Evolutionary conservation across 2,329 filamentous ascomycete species (phyloP).

Genomic region (Diplodia corticola): DNA sequence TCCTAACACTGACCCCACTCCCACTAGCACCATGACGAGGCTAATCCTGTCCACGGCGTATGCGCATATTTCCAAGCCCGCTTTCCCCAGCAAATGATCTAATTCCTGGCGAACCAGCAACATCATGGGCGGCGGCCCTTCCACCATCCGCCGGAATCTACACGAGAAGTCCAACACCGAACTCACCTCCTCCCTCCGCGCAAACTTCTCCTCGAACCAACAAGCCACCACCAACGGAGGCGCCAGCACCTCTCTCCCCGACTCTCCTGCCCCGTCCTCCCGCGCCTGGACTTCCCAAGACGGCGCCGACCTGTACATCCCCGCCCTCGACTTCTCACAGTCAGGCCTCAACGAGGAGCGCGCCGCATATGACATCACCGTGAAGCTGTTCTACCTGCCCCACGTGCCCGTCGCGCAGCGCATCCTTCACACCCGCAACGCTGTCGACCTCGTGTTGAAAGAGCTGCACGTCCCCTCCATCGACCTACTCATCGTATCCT

Average conservation of each 20-base stretch:
- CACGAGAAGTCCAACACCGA: conserved; percentile 88
- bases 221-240: conserved; percentile 27
- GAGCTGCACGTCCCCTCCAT: conserved; percentile 75
- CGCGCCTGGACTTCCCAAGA: conserved; percentile 66
- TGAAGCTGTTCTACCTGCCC: conserved; percentile 92
- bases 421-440: conserved; percentile 71
- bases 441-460: conserved; percentile 75
- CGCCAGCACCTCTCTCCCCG: conserved; percentile 30
- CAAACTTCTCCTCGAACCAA: conserved; percentile 76
- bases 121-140: conserved; percentile 80
- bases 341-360: conserved; percentile 77
- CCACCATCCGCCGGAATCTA: conserved; percentile 76
- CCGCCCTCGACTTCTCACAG: conserved; percentile 70
- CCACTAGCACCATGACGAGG: conserved; percentile 52
- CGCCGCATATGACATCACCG: conserved; percentile 86
- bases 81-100: conserved; percentile 26
- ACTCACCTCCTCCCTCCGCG: conserved; percentile 81
- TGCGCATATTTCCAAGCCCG: conserved; percentile 36
- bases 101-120: conserved; percentile 67
- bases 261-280: conserved; percentile 41
- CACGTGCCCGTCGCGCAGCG: conserved; percentile 65
- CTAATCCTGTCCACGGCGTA: conserved; percentile 85
- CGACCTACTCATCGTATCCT: conserved; percentile 88
- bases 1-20: neutral
- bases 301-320: conserved; percentile 65